Evolutionary conservation across 208 protist genomes (phyloP).

Genomic region (Vickermania spadyakhi): DNA sequence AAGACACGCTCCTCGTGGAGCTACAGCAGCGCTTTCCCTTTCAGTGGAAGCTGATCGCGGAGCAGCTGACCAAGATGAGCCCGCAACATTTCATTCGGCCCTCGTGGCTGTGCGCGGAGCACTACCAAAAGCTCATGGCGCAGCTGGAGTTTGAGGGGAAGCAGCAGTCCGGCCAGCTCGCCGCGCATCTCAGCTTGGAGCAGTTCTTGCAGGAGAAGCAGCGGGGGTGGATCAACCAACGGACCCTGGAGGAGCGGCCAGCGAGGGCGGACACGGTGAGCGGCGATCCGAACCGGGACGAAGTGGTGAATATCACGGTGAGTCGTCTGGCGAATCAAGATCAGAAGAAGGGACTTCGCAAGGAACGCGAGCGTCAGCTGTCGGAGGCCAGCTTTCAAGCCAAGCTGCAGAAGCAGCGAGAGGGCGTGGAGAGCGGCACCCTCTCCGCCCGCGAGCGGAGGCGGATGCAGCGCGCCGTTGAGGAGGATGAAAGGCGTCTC

Average conservation of each 20-base stretch:
- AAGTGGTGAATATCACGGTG: constrained; percentile 98
- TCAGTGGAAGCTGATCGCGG: constrained; percentile 98
- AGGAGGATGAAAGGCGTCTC: constrained; percentile 40
- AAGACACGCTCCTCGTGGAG: constrained; percentile 99
- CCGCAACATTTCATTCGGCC: constrained; percentile 92
- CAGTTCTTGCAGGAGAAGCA: constrained; percentile 66
- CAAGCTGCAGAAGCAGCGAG: constrained; percentile 95
- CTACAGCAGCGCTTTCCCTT: constrained; percentile 97
- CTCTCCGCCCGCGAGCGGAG: constrained; percentile 53
- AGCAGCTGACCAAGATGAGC: constrained; percentile 50
- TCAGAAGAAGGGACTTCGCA: constrained; percentile 99
- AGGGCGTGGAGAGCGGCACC: constrained; percentile 95
- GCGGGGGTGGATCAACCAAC: constrained; percentile 36
- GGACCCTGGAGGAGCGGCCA: constrained; percentile 94
- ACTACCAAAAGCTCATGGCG: constrained; percentile 97
- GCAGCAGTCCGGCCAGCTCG: constrained; percentile 30
- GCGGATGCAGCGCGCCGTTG: constrained; percentile 58
- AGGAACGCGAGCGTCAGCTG: constrained; percentile 97
- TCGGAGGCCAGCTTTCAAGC: constrained; percentile 97
- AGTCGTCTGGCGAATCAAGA: constrained; percentile 99
- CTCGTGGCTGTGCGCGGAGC: constrained; percentile 97
- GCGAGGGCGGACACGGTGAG: constrained; percentile 96
- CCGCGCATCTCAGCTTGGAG: constrained; percentile 43
- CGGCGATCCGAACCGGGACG: constrained; percentile 97
- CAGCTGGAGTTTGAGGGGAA: constrained; percentile 52